Evolutionary conservation across 768 basidiomycete species (phyloP).

Genomic region (Cystobasidium tubakii): DNA sequence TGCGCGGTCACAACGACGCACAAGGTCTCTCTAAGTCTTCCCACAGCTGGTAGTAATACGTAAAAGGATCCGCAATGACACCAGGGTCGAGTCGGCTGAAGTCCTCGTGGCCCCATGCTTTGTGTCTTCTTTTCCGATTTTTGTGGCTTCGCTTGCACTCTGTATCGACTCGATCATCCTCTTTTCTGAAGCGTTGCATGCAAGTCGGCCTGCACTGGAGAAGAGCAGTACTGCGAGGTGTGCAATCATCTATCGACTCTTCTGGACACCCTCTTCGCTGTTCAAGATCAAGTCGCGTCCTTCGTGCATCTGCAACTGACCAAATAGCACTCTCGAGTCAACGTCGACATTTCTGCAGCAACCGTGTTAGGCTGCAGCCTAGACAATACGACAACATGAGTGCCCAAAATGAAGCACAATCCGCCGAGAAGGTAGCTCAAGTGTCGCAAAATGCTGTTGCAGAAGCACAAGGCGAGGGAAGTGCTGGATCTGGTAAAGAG

Average conservation of each 20-base stretch:
- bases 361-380: neutral
- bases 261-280: neutral
- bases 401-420: neutral
- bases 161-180: neutral
- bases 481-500: neutral
- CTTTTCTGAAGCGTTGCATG: neutral
- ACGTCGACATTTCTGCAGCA: neutral
- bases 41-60: too few relatives aligned
- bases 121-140: too few relatives aligned
- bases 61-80: too few relatives aligned
- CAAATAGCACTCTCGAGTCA: neutral
- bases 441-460: neutral
- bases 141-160: neutral
- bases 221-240: neutral
- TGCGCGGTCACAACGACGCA: too few relatives aligned
- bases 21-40: too few relatives aligned
- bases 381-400: neutral
- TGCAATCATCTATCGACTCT: neutral
- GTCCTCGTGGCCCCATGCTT: too few relatives aligned
- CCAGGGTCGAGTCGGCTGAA: too few relatives aligned
- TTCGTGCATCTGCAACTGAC: neutral
- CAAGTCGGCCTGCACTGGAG: neutral
- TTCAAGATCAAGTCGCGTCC: neutral
- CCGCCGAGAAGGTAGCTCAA: neutral
- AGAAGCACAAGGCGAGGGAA: neutral